Evolutionary conservation across 441 rosid genomes (phyloP).

Genomic region (Populus hybrid): DNA sequence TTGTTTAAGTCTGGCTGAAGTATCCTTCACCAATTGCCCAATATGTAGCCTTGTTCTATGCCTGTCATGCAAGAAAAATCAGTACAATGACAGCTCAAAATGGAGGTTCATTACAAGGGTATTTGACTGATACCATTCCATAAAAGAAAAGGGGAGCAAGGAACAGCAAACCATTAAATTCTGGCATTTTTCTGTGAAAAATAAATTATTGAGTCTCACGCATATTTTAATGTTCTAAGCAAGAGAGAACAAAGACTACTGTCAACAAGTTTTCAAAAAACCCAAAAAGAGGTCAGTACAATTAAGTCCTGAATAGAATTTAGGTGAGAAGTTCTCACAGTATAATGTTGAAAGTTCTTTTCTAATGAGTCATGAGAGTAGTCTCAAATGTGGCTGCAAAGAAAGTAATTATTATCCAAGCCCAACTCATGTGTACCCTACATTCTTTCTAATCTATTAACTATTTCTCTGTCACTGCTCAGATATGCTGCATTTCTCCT

Average conservation of each 20-base stretch:
- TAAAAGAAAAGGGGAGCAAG: neutral
- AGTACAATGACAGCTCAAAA: neutral
- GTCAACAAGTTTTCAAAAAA: neutral
- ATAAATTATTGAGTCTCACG: neutral
- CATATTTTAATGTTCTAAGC: neutral
- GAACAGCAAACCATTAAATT: neutral
- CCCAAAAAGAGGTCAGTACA: neutral
- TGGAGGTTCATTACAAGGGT: neutral
- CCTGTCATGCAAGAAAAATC: conserved; percentile 36
- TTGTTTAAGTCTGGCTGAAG: conserved; percentile 90
- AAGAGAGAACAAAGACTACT: neutral
- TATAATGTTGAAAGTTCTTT: neutral
- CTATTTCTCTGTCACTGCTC: neutral
- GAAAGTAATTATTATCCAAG: neutral
- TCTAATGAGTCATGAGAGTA: neutral
- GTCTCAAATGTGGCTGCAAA: neutral
- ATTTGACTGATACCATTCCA: neutral
- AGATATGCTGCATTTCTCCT: no score
- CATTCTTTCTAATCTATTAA: neutral
- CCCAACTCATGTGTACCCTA: neutral
- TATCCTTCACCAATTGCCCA: conserved; percentile 86
- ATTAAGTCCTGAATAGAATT: neutral
- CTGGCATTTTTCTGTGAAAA: neutral
- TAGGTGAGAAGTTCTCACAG: neutral
- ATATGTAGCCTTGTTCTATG: conserved; percentile 80